Evolutionary conservation across 2,329 filamentous ascomycete species (phyloP), one percentile per base, ranked within the genome.

Genomic region (Coleophoma crateriformis): DNA sequence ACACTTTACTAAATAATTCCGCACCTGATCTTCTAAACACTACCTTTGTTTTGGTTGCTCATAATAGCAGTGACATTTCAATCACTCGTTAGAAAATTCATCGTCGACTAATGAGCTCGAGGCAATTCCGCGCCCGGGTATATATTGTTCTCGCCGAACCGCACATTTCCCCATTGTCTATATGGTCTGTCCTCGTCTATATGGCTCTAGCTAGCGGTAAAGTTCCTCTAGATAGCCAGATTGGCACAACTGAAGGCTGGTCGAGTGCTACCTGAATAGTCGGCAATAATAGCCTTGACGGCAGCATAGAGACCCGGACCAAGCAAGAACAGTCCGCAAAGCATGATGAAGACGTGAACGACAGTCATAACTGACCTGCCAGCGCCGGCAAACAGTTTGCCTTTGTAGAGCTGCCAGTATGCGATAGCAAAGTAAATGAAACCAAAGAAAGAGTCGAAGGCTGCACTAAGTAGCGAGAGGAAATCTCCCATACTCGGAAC

Each of bases 241-340:
- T 77, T 72, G 4, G 69, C 68, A 64, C 75, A 77, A 37, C 69
- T 73, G 51, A 78, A 78, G 3, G 74, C 73, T 11, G 74, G 74
- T 35, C 63, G 68, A 1, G 68, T 67, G 19, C 59, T 54, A 2
- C 69, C 68, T 2, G 69, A 63, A 49, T 77, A 78, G 62, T 77
- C 75, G 4, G 65, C 67, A 48, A 76, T 76, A 47, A 77, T 77
- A 11, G 75, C 74, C 61, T 77, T 64, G 4, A 76, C 70, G 13
- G 75, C 75, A 33, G 74, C 73, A 58, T 77, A 77, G n/a, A 77
- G 55, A 0, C 75, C 75, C 0, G 74, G 75, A 4, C 75, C 75
- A 14, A 77, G 62, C 52, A 77, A 53, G 57, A 78, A 77, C 54
- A 78, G 55, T 0, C 75, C 75, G 38, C 63, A 62, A 4, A 64